Evolutionary conservation across 345 rosid genomes (phyloP), one percentile per base, ranked within the genome.

Genomic region (Cardamine resedifolia): DNA sequence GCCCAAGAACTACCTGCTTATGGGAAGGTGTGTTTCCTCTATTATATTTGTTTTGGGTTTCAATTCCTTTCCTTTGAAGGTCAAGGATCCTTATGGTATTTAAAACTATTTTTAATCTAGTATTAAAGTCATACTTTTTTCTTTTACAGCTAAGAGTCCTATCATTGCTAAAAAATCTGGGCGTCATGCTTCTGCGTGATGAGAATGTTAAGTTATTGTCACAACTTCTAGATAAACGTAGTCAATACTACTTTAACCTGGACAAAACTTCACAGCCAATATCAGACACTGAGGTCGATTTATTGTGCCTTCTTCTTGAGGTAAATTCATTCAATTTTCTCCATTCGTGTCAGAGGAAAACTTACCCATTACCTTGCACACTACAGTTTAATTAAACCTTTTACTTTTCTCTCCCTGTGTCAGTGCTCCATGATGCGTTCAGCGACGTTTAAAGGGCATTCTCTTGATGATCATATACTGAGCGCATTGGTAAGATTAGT

Each of bases 261-360:
- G 83, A 80, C 26, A 74, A 75, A 71, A 80, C 86, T 30, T 80
- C 68, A 72, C 74, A 66, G 72, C 81, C 84, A 73, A 62, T 95
- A 70, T 85, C 90, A 49, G 78, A 79, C 72, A 66, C 52, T 41
- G 99, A 90, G 77, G 81, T 87, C 68, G 72, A 83, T 74, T 84
- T 88, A 60, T 70, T 95, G 63, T 91, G 96, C 82, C 80, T 88
- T 82, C 81, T 95, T 75, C 78, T 95, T 85, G 96, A 91, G 90
- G 96, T 95, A 75, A 83, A 56, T 45, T 45, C 16, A 34, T 57
- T 18, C 43, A 5, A 26, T 23, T 65, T n/a, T 55, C 58, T 60
- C 75, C 24, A 58, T 28, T 38, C 18, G 20, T 31, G 55, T 28
- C 63, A 5, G 47, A 28, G 28, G 50, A 63, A 45, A 39, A 34